phyloP scores from a whole-genome alignment of 2,329 filamentous ascomycete species.

The Talaromyces sp. region DNA sequence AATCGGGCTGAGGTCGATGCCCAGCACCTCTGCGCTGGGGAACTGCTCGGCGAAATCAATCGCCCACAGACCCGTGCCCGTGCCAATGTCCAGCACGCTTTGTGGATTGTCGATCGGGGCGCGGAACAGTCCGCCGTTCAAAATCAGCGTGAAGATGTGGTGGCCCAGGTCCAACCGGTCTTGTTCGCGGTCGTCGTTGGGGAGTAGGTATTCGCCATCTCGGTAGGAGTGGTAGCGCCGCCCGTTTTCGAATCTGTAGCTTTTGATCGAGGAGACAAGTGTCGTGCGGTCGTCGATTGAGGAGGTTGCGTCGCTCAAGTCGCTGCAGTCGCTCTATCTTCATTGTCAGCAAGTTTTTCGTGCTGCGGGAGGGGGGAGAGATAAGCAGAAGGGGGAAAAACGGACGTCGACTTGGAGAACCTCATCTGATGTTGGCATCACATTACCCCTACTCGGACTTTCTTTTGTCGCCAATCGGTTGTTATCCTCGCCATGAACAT shows the following conservation, averaged over 20 bases:
- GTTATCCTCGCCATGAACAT: not conserved
- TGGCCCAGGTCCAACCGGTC: constrained; percentile 28
- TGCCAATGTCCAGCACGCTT: constrained; percentile 43
- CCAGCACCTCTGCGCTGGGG: constrained; percentile 17
- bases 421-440: not conserved
- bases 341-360: not conserved
- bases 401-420: constrained; percentile 5
- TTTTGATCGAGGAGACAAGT: constrained; percentile 10
- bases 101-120: constrained; percentile 20
- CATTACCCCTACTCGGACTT: not conserved
- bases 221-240: constrained; percentile 27
- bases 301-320: constrained; percentile 3
- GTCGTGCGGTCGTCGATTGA: constrained; percentile 11
- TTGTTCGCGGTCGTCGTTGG: constrained; percentile 30
- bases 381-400: not conserved
- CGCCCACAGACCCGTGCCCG: constrained; percentile 39
- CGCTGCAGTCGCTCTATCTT: constrained; percentile 2
- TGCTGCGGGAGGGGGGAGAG: not conserved
- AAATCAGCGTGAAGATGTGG: constrained; percentile 18
- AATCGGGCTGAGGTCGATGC: constrained; percentile 11
- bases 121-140: constrained; percentile 21
- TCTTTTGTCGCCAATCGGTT: not conserved
- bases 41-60: constrained; percentile 19
- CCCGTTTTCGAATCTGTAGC: constrained; percentile 24
- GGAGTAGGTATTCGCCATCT: constrained; percentile 24